Conservation (phyloP, 2,329 filamentous ascomycete genomes). For the Alternaria panax region DNA sequence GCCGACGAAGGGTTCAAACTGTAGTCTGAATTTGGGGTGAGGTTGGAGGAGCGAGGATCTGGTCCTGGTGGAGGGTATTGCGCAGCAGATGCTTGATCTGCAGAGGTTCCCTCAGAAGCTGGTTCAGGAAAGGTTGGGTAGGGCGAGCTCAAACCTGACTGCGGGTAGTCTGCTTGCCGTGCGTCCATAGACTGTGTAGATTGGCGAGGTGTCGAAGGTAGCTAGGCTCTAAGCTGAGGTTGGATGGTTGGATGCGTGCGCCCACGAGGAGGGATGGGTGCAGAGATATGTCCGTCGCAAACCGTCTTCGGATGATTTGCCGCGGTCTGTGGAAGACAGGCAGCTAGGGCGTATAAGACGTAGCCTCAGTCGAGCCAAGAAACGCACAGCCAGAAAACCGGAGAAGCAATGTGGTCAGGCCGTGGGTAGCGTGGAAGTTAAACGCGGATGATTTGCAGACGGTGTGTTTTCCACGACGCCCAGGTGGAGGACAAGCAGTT, state of each 20-base stretch:
- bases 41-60: conserved; percentile 76
- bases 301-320: conserved; percentile 49
- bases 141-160: conserved; percentile 64
- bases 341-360: conserved; percentile 30
- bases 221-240: conserved; percentile 50
- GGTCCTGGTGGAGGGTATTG: conserved; percentile 80
- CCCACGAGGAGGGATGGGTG: conserved; percentile 54
- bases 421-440: conserved; percentile 55
- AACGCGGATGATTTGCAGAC: conserved; percentile 60
- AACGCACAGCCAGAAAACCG: conserved; percentile 47
- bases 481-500: conserved; percentile 49
- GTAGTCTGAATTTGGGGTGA: conserved; percentile 91
- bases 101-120: conserved; percentile 82
- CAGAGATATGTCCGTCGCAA: conserved; percentile 58
- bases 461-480: conserved; percentile 48
- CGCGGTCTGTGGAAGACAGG: conserved; percentile 44
- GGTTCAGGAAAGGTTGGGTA: conserved; percentile 62
- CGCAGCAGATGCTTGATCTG: conserved; percentile 94
- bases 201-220: conserved; percentile 37
- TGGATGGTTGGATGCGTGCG: conserved; percentile 42
- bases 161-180: conserved; percentile 61
- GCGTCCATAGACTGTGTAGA: conserved; percentile 61
- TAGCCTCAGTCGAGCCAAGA: conserved; percentile 40
- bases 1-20: conserved; percentile 76
- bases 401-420: conserved; percentile 46